A percentile compares a stretch with the other conserved stretches of the same genome.
phyloP scores from a whole-genome alignment of 495 filamentous ascomycete genomes.

The Neurospora sp. region DNA sequence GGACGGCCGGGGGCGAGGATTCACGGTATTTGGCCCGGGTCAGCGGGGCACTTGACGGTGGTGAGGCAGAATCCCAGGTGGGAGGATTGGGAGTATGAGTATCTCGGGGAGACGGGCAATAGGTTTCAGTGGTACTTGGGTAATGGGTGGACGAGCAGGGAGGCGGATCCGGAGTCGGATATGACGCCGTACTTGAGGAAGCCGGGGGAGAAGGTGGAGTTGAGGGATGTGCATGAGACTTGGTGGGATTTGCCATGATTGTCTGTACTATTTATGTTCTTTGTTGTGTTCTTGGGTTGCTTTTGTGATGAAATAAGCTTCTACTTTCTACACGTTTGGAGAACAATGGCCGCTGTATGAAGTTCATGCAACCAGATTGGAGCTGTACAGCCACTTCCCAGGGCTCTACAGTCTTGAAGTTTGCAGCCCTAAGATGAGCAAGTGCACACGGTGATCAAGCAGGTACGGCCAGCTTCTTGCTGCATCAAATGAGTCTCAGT shows the following conservation, averaged over 20 bases:
- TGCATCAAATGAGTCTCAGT: too few relatives aligned
- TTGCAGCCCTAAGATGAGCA: too few relatives aligned
- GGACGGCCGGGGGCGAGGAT: constrained; percentile 46
- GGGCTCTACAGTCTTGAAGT: too few relatives aligned
- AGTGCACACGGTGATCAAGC: too few relatives aligned
- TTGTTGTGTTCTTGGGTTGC: neutral
- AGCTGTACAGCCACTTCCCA: too few relatives aligned
- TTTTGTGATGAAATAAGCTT: neutral
- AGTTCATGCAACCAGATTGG: too few relatives aligned
- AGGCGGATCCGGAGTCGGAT: constrained; percentile 25
- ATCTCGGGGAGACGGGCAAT: constrained; percentile 33
- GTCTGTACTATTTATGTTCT: neutral
- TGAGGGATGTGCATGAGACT: constrained; percentile 32
- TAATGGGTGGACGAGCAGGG: constrained; percentile 31
- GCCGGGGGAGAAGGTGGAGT: constrained; percentile 21
- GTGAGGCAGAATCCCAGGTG: constrained; percentile 52
- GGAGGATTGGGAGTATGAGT: constrained; percentile 65
- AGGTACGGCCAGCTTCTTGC: too few relatives aligned
- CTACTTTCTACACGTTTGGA: neutral
- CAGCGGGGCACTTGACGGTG: constrained; percentile 46
- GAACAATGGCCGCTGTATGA: too few relatives aligned
- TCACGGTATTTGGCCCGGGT: constrained; percentile 58
- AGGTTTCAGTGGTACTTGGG: constrained; percentile 36
- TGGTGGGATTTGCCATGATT: constrained; percentile 28
- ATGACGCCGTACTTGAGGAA: constrained; percentile 30